Evolutionary conservation across 148 eudicot species (phyloP).

Genomic region (Pharnaceum exiguum): DNA sequence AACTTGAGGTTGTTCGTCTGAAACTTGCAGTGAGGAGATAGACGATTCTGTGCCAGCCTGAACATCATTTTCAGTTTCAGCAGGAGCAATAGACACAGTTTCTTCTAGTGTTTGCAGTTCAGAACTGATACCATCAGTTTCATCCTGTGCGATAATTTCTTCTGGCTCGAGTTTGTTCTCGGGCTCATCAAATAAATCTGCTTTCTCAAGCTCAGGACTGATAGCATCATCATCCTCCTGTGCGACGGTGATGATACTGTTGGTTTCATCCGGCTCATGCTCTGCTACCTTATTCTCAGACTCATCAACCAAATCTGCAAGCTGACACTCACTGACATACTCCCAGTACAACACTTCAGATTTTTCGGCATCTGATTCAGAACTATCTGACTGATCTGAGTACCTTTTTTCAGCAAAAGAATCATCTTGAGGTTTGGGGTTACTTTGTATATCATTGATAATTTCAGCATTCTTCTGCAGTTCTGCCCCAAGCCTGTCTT

Average conservation of each 20-base stretch:
- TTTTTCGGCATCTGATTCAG: slow-evolving; percentile 18
- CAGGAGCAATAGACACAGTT: not conserved
- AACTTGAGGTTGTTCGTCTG: slow-evolving; percentile 1
- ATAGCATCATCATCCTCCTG: no score
- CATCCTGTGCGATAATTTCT: not conserved
- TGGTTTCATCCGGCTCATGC: no score
- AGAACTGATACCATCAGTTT: not conserved
- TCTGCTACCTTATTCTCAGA: slow-evolving; percentile 7
- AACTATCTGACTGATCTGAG: slow-evolving; percentile 4
- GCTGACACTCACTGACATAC: no score
- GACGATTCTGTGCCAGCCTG: not conserved
- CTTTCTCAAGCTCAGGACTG: not conserved
- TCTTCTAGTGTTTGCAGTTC: slow-evolving; percentile 11
- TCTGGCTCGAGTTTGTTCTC: no score
- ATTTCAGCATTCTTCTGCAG: slow-evolving; percentile 8
- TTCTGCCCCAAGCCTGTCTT: not conserved
- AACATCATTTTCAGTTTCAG: slow-evolving; percentile 3
- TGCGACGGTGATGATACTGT: no score
- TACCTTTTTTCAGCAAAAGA: slow-evolving; percentile 12
- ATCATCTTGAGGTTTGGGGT: slow-evolving; percentile 8
- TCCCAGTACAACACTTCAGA: no score
- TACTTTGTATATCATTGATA: slow-evolving; percentile 1
- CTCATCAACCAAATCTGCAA: slow-evolving; percentile 1
- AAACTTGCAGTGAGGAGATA: not conserved
- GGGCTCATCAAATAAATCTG: no score